A percentile compares a stretch with the other conserved stretches of the same genome.
phyloP scores from a whole-genome alignment of 805 yeast genomes.

The Metschnikowia baotianmanensis region DNA sequence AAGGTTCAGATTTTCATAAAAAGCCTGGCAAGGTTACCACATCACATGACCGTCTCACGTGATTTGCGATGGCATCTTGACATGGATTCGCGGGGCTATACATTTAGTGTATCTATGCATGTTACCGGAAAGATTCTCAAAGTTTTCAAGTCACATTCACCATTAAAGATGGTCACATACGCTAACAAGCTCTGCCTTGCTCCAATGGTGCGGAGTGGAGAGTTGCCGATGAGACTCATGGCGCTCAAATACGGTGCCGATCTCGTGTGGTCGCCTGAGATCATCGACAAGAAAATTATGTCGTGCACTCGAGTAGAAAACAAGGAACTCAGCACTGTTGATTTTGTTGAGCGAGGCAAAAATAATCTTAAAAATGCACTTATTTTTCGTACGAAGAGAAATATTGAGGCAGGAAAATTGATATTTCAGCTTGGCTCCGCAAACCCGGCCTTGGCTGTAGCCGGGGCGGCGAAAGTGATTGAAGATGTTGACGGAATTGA shows the following conservation, averaged over 20 bases:
- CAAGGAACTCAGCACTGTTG: conserved; percentile 54
- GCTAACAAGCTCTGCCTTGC: conserved; percentile 82
- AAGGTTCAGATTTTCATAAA: too few species aligned
- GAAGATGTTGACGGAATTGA: conserved; percentile 90
- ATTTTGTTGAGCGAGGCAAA: conserved; percentile 41
- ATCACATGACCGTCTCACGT: too few species aligned
- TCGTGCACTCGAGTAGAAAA: conserved; percentile 67
- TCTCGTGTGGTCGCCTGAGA: conserved; percentile 92
- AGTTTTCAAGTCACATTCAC: neutral
- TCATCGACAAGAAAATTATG: conserved; percentile 79
- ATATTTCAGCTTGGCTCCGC: conserved; percentile 93
- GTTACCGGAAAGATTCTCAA: neutral
- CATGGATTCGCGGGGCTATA: conserved; percentile 1
- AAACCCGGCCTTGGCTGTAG: conserved; percentile 77
- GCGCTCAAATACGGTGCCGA: conserved; percentile 88
- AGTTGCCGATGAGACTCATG: conserved; percentile 81
- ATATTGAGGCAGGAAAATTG: conserved; percentile 58
- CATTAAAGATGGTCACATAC: conserved; percentile 54
- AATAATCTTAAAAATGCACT: conserved; percentile 39
- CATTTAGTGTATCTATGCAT: neutral
- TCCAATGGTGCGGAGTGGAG: conserved; percentile 97
- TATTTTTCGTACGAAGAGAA: conserved; percentile 72
- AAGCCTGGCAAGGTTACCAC: too few species aligned
- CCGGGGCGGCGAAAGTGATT: conserved; percentile 80
- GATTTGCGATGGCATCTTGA: conserved; percentile 3